Base-by-base conservation (phyloP, 495 filamentous ascomycete species). In the Lophiostoma macrostomum region DNA sequence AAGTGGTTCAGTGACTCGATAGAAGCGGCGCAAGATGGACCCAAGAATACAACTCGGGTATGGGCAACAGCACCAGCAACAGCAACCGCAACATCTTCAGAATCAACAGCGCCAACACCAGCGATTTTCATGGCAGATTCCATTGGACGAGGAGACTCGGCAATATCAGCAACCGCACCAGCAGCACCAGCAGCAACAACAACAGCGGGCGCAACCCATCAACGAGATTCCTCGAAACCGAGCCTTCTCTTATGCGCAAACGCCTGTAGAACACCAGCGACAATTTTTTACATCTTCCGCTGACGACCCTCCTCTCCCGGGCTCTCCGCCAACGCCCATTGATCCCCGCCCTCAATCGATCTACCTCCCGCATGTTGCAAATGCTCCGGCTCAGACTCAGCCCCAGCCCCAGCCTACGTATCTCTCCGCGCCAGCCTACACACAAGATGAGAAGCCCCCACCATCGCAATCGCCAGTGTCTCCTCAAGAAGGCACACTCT, bases 91-190 rank as follows among this genome's bases (percentile, higher is more conserved):
- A 42, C 47, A n/a, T n/a, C n/a, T 40, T 47, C 47, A 55, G 44
- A 14, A 36, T 11, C n/a, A 11, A 11, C 46, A 58, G 13, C 53
- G 36, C 5, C 46, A 53, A 28, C 53, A 62, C 37, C 47, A 62
- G 19, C 39, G 59, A 14, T 62, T 62, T 32, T 62, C 59, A 19
- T 62, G 59, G 59, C 59, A 62, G 47, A 35, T 24, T 1, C 57
- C 50, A 13, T 23, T n/a, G 18, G 20, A 25, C 5, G 38, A 30
- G 16, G n/a, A 29, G 4, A 22, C 24, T 40, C 41, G 40, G 22
- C 41, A 22, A 32, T 22, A 45, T 23, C 53, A 50, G 14, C 49
- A 47, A 11, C 48, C 29, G 22, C 49, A 30, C 10, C 56, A 7
- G 8, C 35, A 52, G 6, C 16, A 31, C 18, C 48, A 25, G 18